A percentile compares a stretch with the other conserved stretches of the same genome.
Evolutionary conservation across 2,329 filamentous ascomycete species (phyloP).

Genomic region (Diaporthe citrichinensis): DNA sequence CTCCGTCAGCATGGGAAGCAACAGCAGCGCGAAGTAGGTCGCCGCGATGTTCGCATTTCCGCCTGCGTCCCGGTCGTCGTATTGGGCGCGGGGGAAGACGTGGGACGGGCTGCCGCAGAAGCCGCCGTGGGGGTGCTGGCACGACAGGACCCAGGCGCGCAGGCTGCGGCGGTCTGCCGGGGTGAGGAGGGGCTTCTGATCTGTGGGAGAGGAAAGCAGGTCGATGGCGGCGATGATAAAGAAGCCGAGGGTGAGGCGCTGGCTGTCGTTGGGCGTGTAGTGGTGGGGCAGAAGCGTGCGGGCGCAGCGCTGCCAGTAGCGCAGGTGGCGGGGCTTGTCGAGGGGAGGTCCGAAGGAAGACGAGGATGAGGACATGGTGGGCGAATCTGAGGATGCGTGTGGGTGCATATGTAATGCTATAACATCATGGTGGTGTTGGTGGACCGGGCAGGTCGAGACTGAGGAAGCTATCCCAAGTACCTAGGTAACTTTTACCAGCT

Average conservation of each 20-base stretch:
- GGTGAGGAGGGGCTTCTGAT: constrained; percentile 56
- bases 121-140: constrained; percentile 88
- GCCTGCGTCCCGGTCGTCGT: constrained; percentile 46
- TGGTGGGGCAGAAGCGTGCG: constrained; percentile 83
- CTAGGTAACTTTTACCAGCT: neutral
- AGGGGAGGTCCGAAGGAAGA: constrained; percentile 53
- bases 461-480: neutral
- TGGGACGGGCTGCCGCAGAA: constrained; percentile 89
- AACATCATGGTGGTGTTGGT: neutral
- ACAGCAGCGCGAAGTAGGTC: constrained; percentile 88
- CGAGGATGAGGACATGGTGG: neutral
- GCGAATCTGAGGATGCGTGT: neutral
- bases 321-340: constrained; percentile 79
- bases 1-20: constrained; percentile 70
- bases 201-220: constrained; percentile 71
- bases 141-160: constrained; percentile 85
- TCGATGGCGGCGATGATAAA: constrained; percentile 91
- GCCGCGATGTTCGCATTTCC: constrained; percentile 82
- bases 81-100: constrained; percentile 52
- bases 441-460: neutral
- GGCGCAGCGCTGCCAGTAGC: constrained; percentile 93
- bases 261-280: constrained; percentile 92
- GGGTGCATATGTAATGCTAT: neutral
- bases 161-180: constrained; percentile 60
- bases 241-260: constrained; percentile 89